Evolutionary conservation across 192 early-diverging fungal genomes (phyloP), one percentile per base, ranked within the genome.

Genomic region (Phycomyces nitens): DNA sequence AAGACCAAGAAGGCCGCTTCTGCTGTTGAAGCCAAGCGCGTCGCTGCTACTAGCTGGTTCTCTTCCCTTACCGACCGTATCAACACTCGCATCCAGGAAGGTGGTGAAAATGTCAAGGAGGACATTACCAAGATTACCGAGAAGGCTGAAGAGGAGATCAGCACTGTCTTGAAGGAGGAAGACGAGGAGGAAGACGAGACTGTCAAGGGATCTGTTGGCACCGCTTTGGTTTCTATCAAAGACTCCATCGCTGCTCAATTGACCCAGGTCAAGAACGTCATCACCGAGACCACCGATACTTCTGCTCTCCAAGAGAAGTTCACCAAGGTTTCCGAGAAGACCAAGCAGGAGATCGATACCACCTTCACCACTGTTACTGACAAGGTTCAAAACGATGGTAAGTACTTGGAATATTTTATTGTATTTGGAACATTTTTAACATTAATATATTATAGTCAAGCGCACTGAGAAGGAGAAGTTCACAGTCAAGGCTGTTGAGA

Each of bases 161-260:
- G 27, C 42, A 26, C 56, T 2, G 55, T 65, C 11, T 50, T 65
- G 14, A 56, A 65, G 21, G 62, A 64, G 40, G 55, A 63, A 63
- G 40, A 22, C 53, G 10, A 51, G 53, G 18, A 22, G 22, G 23
- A 54, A 53, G 52, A 63, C 51, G 0, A 47, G 44, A 14, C 12
- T 3, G 11, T 47, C 44, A 18, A 47, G 44, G 44, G 44, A 47
- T 47, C 44, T 11, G 44, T 47, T 14, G 18, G 18, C 2, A 14
- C 12, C 11, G 18, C 15, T 47, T 11, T 47, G 2, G 44, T 18
- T 47, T n/a, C 44, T n/a, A 47, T 47, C 44, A 47, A 47, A 18
- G 40, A 63, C 22, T 40, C 52, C 16, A 51, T 54, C 14, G 34
- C 51, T 5, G 62, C 51, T 5, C 62, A 63, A 26, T 41, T 63